Evolutionary conservation across 208 protist species (phyloP).

Genomic region (Acanthamoeba sp.): DNA sequence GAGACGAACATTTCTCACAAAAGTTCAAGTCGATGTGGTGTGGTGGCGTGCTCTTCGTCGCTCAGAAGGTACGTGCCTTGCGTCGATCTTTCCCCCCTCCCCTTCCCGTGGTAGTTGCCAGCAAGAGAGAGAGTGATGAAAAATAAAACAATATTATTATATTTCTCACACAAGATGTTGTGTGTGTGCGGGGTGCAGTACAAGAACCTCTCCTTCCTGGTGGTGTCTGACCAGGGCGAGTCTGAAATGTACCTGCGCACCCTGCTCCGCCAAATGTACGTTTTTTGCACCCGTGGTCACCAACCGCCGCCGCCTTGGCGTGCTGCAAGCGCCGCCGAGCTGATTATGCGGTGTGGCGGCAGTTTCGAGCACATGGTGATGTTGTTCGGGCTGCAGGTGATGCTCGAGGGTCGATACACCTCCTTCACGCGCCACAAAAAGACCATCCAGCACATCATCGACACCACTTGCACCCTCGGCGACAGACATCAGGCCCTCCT

Average conservation of each 20-base stretch:
- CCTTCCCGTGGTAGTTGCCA: too few species aligned
- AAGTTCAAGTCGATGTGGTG: conserved; percentile 55
- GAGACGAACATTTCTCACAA: conserved; percentile 33
- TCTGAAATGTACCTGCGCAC: conserved; percentile 47
- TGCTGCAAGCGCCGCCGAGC: too few species aligned
- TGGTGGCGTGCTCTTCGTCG: conserved; percentile 23
- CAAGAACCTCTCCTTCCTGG: conserved; percentile 53
- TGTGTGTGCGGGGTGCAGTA: background rate
- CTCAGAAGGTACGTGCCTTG: background rate
- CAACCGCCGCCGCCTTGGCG: too few species aligned
- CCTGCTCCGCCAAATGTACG: conserved; percentile 28
- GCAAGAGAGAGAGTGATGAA: too few species aligned
- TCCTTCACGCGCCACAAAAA: conserved; percentile 50
- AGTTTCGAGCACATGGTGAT: conserved; percentile 65
- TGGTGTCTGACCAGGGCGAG: conserved; percentile 66
- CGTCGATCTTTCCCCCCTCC: too few species aligned
- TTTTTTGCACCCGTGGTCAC: too few species aligned
- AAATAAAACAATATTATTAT: too few species aligned
- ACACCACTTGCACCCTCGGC: conserved; percentile 12
- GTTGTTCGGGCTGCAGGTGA: conserved; percentile 44
- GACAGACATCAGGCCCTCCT: conserved; percentile 50
- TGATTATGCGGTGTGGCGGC: too few species aligned
- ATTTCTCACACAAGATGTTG: background rate
- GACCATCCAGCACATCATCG: conserved; percentile 66
- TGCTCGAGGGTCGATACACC: background rate